Conservation (phyloP, 352 stramenopile genomes). For the Pythium chondricola region DNA sequence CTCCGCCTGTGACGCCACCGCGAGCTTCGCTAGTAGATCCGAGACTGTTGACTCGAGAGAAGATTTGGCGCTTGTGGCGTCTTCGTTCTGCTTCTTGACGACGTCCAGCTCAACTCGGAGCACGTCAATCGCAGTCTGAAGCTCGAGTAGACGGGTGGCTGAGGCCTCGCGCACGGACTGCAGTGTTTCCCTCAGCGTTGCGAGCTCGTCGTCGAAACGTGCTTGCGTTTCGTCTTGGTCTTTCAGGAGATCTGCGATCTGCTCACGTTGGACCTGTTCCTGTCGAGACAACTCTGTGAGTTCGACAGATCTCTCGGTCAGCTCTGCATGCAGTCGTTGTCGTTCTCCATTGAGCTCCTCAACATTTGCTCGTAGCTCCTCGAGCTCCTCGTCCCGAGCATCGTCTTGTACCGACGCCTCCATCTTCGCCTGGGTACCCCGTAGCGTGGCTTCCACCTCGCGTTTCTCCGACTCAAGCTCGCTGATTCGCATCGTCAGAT, state of each 20-base stretch:
- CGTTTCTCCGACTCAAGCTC: constrained; percentile 4
- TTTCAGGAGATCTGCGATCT: not conserved
- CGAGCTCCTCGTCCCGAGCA: not conserved
- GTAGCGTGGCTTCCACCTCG: constrained; percentile 3
- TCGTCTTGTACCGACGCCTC: constrained; percentile 7
- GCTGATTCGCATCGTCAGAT: constrained; percentile 4
- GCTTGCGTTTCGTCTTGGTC: constrained; percentile 5
- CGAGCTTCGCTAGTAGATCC: not conserved
- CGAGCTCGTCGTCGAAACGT: constrained; percentile 8
- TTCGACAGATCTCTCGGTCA: too few relatives aligned
- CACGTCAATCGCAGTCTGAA: not conserved
- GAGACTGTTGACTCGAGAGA: constrained; percentile 1
- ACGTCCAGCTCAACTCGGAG: constrained; percentile 5
- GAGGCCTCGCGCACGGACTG: constrained; percentile 6
- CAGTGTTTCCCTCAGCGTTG: constrained; percentile 2
- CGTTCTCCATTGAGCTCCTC: not conserved
- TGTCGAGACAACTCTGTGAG: constrained; percentile 3
- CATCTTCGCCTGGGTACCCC: not conserved
- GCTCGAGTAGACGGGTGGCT: constrained; percentile 2
- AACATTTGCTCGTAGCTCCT: not conserved
- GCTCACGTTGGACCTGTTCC: constrained; percentile 1
- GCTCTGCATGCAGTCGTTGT: too few relatives aligned
- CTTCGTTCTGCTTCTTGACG: not conserved
- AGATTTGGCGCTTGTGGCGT: not conserved
- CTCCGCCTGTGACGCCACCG: constrained; percentile 1